Evolutionary conservation across 2,329 filamentous ascomycete species (phyloP), one percentile per base, ranked within the genome.

Genomic region (Aspergillus novoparasiticus): DNA sequence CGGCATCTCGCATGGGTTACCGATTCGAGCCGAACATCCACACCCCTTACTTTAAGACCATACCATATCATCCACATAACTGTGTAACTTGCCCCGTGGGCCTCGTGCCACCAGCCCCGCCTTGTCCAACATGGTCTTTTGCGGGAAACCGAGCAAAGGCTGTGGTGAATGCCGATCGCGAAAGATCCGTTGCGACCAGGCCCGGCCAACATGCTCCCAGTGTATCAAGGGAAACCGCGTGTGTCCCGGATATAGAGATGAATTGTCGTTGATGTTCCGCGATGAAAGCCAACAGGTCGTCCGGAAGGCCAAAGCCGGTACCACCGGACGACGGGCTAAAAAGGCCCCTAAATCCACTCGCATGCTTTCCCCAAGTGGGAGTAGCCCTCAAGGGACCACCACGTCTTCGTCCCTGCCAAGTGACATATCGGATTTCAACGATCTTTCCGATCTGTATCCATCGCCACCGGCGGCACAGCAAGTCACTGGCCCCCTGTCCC

Each of bases 231-330:
- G 86, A 53, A 82, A 83, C 70, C 86, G 87, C 74, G 82, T 79
- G 69, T 90, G 87, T 68, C 86, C 87, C 23, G 87, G 87, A 8
- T 89, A 90, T 69, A 82, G 87, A 67, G 87, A 89, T 66, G 85
- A 88, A 73, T 77, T 89, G 39, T 87, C 86, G 36, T 79, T 89
- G 62, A 85, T 89, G 83, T 90, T 90, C 72, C 85, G 87, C 43
- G 87, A 90, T 77, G 87, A 90, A 76, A 89, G 85, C 69, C 84
- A 80, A 68, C 86, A 88, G 69, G 86, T 89, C 53, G 84, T 86
- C 30, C 82, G 82, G 65, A 89, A 87, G 43, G 43, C 64, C 46
- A 66, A 62, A 36, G 67, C 60, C 10, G 56, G 60, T 12, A 39
- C 43, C 28, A 43, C 60, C 23, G 39, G 56, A 23, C 60, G 60